Percentiles rank a stretch among this genome's conserved stretches.
These are phyloP conservation scores for Drechmeria coniospora DNA, from an alignment of 2,329 filamentous ascomycete genomes.

Conservation along the genomic window DNA sequence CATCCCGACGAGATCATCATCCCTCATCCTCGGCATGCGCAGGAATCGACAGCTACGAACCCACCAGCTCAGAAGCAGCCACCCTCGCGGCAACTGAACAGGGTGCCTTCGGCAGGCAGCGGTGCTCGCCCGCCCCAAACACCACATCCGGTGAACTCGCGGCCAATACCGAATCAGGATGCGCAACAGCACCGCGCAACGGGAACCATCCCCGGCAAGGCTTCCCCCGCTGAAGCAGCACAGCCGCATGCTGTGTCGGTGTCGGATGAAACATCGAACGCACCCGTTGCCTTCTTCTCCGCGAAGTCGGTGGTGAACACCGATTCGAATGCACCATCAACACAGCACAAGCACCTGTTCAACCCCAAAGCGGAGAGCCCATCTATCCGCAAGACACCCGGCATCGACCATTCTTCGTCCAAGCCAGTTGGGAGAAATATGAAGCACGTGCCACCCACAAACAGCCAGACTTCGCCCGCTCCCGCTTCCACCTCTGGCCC, in stretches of 20 bases:
- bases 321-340: background rate
- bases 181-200: slow-evolving; percentile 5
- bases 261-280: slow-evolving; percentile 12
- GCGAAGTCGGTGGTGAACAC: slow-evolving; percentile 39
- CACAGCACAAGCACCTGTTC: slow-evolving; percentile 35
- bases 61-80: slow-evolving; percentile 9
- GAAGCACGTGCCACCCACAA: slow-evolving; percentile 33
- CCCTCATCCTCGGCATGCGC: slow-evolving; percentile 12
- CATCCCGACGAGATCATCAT: slow-evolving; percentile 66
- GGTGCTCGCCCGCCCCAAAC: slow-evolving; percentile 15
- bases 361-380: slow-evolving; percentile 65
- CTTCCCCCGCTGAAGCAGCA: slow-evolving; percentile 8
- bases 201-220: slow-evolving; percentile 2
- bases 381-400: slow-evolving; percentile 77
- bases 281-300: slow-evolving; percentile 51
- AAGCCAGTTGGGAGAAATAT: slow-evolving; percentile 50
- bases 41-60: slow-evolving; percentile 3
- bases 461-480: slow-evolving; percentile 11
- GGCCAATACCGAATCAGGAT: slow-evolving; percentile 7
- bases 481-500: slow-evolving; percentile 6
- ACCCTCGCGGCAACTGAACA: slow-evolving; percentile 6
- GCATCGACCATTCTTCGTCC: slow-evolving; percentile 67
- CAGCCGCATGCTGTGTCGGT: slow-evolving; percentile 16
- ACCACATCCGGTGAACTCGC: slow-evolving; percentile 14
- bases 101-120: slow-evolving; percentile 7